Conservation (phyloP, 1,284 basidiomycete species). For the Rhodotorula sp. region DNA sequence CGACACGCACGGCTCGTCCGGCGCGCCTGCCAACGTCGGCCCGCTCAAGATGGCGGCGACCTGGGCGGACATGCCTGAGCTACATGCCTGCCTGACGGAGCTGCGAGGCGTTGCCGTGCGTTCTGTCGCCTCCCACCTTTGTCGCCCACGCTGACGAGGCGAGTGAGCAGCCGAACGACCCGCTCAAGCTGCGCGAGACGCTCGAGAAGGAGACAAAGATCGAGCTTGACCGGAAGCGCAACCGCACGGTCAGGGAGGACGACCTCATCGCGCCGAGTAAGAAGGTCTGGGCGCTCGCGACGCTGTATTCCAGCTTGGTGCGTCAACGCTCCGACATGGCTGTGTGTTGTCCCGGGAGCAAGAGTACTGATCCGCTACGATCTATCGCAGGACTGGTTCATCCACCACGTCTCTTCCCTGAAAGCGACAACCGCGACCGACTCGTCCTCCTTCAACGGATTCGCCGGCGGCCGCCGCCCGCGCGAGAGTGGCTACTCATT, state of each 20-base stretch:
- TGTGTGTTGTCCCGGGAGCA: neutral
- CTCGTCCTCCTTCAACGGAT: neutral
- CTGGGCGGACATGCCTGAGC: conserved; percentile 82
- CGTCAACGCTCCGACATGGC: conserved; percentile 47
- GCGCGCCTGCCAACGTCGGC: neutral
- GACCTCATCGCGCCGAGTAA: conserved; percentile 77
- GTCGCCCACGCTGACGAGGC: neutral
- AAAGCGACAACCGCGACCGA: conserved; percentile 1
- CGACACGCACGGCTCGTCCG: conserved; percentile 1
- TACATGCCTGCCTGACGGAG: conserved; percentile 70
- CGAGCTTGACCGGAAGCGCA: conserved; percentile 67
- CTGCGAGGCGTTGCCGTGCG: conserved; percentile 53
- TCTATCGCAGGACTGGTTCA: conserved; percentile 36
- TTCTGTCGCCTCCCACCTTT: neutral
- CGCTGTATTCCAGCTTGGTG: conserved; percentile 83
- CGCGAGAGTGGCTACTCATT: conserved; percentile 30
- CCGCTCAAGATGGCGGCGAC: conserved; percentile 65
- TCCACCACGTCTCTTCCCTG: conserved; percentile 35
- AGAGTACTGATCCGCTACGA: neutral
- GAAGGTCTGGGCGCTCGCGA: conserved; percentile 74
- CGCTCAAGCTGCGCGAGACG: conserved; percentile 9
- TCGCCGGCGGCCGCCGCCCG: conserved; percentile 5
- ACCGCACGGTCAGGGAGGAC: conserved; percentile 59
- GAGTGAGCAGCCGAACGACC: conserved; percentile 5
- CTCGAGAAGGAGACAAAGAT: conserved; percentile 66